These are phyloP conservation scores for Ilex paraguariensis DNA, from an alignment of 305 asterid species.

Conservation along the genomic window DNA sequence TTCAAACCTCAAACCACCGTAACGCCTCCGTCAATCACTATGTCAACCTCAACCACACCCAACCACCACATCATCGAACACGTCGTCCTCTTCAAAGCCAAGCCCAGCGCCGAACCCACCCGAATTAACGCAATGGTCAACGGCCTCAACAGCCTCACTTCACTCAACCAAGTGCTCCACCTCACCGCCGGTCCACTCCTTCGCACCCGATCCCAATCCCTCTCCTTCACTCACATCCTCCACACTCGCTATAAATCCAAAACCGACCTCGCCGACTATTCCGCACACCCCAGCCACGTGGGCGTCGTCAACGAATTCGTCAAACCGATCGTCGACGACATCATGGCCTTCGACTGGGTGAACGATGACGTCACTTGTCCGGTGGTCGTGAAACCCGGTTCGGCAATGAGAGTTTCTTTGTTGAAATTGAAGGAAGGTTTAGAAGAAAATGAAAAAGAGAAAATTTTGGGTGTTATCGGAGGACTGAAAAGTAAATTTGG, in stretches of 20 bases:
- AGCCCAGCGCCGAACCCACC: slow-evolving; percentile 47
- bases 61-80: slow-evolving; percentile 64
- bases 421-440: slow-evolving; percentile 62
- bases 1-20: not conserved
- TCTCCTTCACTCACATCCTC: slow-evolving; percentile 82
- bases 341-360: slow-evolving; percentile 87
- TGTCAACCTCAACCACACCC: not conserved
- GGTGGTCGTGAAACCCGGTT: slow-evolving; percentile 37
- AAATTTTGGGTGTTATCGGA: slow-evolving; percentile 42
- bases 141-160: slow-evolving; percentile 59
- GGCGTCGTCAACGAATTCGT: slow-evolving; percentile 49
- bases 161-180: slow-evolving; percentile 66
- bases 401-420: slow-evolving; percentile 56
- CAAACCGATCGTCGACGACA: slow-evolving; percentile 53
- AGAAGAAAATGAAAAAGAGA: slow-evolving; percentile 45
- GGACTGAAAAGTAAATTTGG: slow-evolving; percentile 50
- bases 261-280: slow-evolving; percentile 48
- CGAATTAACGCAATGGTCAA: slow-evolving; percentile 59
- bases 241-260: slow-evolving; percentile 77
- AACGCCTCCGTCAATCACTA: not conserved
- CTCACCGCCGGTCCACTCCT: slow-evolving; percentile 65
- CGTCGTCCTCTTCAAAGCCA: slow-evolving; percentile 78
- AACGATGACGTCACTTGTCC: slow-evolving; percentile 37
- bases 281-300: slow-evolving; percentile 71
- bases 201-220: slow-evolving; percentile 48